Base-by-base conservation (phyloP, 768 basidiomycete genomes). In the Russula compacta region DNA sequence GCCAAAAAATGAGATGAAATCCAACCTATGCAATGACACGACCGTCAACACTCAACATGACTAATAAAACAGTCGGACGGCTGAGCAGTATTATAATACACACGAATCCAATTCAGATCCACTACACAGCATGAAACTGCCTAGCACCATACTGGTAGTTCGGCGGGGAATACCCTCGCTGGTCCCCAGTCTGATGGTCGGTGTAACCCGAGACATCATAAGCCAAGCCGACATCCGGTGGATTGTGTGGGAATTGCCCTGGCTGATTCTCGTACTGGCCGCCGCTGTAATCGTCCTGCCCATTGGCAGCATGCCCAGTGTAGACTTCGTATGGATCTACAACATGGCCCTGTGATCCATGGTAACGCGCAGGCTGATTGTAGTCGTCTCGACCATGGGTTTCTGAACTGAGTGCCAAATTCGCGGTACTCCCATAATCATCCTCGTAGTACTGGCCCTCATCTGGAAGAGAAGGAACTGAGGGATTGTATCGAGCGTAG, bases 351-450 rank as follows among this genome's bases (percentile, higher is more conserved):
- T 56, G 62, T 17, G 51, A 24, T 32, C 32, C 53, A 44, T 55
- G 35, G 50, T 47, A 21, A 24, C 44, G 53, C 8, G n/a, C 33
- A 6, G 33, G 35, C 35, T 44, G 42, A 32, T 48, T 9, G 29
- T 14, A n/a, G 46, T 55, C 65, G 40, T 47, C 62, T 44, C 80
- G 79, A 35, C 78, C 77, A 54, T 84, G 79, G 6, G 86, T 81
- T 36, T 86, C 84, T 17, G 84, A 83, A 35, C 80, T 72, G 5
- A 77, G 66, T 17, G 85, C 71, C 14, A 91, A 79, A 69, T 86
- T 81, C 35, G 77, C 73, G 21, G 79, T 80, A 69, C 85, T 86
- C 64, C 84, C 81, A 67, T 83, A 81, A 66, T 89, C 87, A 58
- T 89, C 85, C 61, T 86, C 86, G 64, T 86, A 83, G 43, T 71